Base-by-base conservation (phyloP, 176 grass and related monocot species). In the Tillandsia fasciculata region DNA sequence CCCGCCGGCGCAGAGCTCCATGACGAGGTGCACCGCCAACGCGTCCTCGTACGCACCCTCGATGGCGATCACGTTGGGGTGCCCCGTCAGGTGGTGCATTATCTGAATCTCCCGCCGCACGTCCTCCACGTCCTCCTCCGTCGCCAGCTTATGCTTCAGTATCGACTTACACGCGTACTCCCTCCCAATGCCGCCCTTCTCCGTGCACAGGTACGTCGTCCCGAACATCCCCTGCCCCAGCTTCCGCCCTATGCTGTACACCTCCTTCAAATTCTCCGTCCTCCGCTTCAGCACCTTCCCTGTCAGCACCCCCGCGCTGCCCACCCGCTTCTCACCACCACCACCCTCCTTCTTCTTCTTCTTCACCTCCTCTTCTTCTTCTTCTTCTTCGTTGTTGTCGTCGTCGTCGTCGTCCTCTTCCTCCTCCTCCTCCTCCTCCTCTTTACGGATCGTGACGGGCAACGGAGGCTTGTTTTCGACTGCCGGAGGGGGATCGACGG, bases 81-180 rank as follows among this genome's bases (percentile, higher is more conserved):
- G 63, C 12, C 78, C 78, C 2, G 78, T 50, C 50, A 80, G 67
- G 49, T 80, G 78, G 53, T 80, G 78, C 78, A 80, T 80, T 50
- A 80, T 80, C 53, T 54, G 49, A 10, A 80, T 80, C 26, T 80
- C 78, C 63, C 78, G 33, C 66, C 78, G 73, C 26, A 80, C 70
- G 13, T 80, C 70, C 51, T 80, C 78, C 10, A 80, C 70, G 29
- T 80, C 78, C 26, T 80, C 78, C 0, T 74, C 78, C 10, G 70
- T 67, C 0, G 18, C 50, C 7, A 80, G 59, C 50, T 80, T 80
- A 15, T 70, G 53, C 70, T 80, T 80, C 23, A 72, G 64, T 14
- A 80, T 80, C 2, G 70, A 80, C 13, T 80, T 80, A 50, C 78
- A 80, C 11, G 78, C 78, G 10, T 67, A 80, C 20, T 80, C 78